Percentiles rank a stretch among this genome's conserved stretches.
These are phyloP conservation scores for Friedmanniomyces endolithicus DNA, from an alignment of 495 filamentous ascomycete species.

Conservation along the genomic window DNA sequence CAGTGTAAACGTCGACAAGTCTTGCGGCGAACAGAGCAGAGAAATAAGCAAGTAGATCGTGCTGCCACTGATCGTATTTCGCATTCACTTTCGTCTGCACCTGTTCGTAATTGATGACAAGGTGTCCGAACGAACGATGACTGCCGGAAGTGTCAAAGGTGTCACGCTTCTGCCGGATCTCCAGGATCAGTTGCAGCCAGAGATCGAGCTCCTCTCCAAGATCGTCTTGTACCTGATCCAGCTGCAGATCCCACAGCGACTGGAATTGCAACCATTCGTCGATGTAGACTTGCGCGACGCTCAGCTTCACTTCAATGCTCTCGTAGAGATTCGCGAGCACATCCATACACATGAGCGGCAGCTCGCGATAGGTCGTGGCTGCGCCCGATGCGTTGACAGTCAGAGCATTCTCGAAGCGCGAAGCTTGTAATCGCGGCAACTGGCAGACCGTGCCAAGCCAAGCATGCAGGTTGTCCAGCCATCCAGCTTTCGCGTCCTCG, in stretches of 20 bases:
- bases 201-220: slow-evolving; percentile 81
- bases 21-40: slow-evolving; percentile 75
- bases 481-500: slow-evolving; percentile 82
- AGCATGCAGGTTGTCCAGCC: slow-evolving; percentile 81
- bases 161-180: slow-evolving; percentile 81
- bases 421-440: slow-evolving; percentile 81
- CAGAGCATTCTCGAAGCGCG: slow-evolving; percentile 72
- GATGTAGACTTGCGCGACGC: slow-evolving; percentile 66
- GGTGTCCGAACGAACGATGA: slow-evolving; percentile 78
- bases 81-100: slow-evolving; percentile 96
- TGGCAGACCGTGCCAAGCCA: slow-evolving; percentile 91
- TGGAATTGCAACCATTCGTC: slow-evolving; percentile 98
- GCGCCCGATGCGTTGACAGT: slow-evolving; percentile 46
- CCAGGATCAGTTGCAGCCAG: slow-evolving; percentile 89
- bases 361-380: slow-evolving; percentile 68
- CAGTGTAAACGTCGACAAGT: slow-evolving; percentile 77
- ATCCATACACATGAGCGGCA: slow-evolving; percentile 68
- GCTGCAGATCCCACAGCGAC: slow-evolving; percentile 93
- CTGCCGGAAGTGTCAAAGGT: slow-evolving; percentile 96
- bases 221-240: slow-evolving; percentile 83
- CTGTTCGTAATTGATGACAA: slow-evolving; percentile 93
- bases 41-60: slow-evolving; percentile 88
- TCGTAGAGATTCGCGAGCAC: slow-evolving; percentile 66
- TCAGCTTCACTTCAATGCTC: slow-evolving; percentile 65
- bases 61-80: slow-evolving; percentile 99